A percentile compares a stretch with the other conserved stretches of the same genome.
These are phyloP conservation scores for Cylindrodendrum hubeiense DNA, from an alignment of 2,329 filamentous ascomycete genomes.

Conservation along the genomic window DNA sequence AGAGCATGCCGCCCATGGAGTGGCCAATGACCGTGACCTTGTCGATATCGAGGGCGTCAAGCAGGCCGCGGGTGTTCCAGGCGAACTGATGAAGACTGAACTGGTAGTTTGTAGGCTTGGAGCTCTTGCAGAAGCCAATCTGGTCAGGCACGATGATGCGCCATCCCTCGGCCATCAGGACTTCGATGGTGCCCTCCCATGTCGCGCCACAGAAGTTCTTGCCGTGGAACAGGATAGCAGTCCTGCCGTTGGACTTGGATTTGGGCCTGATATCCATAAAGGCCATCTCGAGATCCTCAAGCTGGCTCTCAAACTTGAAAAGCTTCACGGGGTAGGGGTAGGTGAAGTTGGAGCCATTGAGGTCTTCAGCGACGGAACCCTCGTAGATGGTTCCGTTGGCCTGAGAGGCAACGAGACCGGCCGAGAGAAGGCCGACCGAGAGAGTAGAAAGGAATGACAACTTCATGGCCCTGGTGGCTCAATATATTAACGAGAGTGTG, in stretches of 20 bases:
- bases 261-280: conserved; percentile 65
- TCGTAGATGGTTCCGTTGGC: conserved; percentile 49
- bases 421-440: conserved; percentile 31
- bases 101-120: conserved; percentile 63
- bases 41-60: conserved; percentile 57
- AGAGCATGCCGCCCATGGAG: conserved; percentile 68
- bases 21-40: conserved; percentile 64
- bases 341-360: conserved; percentile 64
- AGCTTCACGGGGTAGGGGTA: conserved; percentile 65
- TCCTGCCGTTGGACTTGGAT: conserved; percentile 51
- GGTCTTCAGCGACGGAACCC: conserved; percentile 54
- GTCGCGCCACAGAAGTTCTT: conserved; percentile 69
- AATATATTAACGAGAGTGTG: background rate
- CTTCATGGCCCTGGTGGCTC: conserved; percentile 38
- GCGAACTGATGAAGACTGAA: conserved; percentile 65
- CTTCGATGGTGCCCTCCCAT: conserved; percentile 61
- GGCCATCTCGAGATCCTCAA: conserved; percentile 64
- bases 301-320: conserved; percentile 62
- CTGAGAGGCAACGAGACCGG: conserved; percentile 40
- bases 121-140: conserved; percentile 69
- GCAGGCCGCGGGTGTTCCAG: conserved; percentile 62
- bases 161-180: conserved; percentile 58
- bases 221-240: conserved; percentile 64
- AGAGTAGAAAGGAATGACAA: conserved; percentile 34
- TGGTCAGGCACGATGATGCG: conserved; percentile 67